These are phyloP conservation scores for Hypocreales sp. DNA, from an alignment of 2,329 filamentous ascomycete genomes.

Conservation along the genomic window DNA sequence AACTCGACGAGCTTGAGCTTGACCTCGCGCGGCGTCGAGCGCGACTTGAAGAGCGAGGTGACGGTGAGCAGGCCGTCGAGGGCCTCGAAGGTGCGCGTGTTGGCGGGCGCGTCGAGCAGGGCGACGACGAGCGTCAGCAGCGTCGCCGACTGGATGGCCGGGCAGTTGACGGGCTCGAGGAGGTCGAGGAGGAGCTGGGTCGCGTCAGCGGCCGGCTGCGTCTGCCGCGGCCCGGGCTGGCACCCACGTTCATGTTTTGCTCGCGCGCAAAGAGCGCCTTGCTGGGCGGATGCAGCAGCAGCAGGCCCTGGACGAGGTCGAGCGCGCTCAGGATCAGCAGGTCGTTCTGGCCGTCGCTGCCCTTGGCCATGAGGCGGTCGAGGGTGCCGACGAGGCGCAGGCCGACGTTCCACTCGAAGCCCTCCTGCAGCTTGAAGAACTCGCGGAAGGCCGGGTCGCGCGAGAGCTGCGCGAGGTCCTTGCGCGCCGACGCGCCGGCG, in stretches of 20 bases:
- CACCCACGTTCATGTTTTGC: slow-evolving; percentile 77
- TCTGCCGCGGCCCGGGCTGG: background rate
- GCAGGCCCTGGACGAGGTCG: slow-evolving; percentile 73
- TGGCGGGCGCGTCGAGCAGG: slow-evolving; percentile 70
- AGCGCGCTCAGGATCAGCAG: slow-evolving; percentile 76
- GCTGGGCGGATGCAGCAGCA: slow-evolving; percentile 82
- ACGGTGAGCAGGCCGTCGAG: slow-evolving; percentile 86
- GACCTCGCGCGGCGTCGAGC: slow-evolving; percentile 71
- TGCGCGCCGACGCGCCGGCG: slow-evolving; percentile 19
- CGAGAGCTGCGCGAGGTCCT: slow-evolving; percentile 53
- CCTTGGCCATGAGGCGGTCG: slow-evolving; percentile 72
- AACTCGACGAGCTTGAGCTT: slow-evolving; percentile 96
- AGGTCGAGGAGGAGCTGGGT: slow-evolving; percentile 76
- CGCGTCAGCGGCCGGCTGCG: slow-evolving; percentile 1
- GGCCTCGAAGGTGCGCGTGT: slow-evolving; percentile 81
- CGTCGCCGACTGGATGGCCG: slow-evolving; percentile 79
- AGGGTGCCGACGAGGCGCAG: slow-evolving; percentile 74
- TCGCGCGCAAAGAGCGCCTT: slow-evolving; percentile 76
- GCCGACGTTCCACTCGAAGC: slow-evolving; percentile 95
- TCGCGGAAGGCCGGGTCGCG: slow-evolving; percentile 83
- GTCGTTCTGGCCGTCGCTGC: slow-evolving; percentile 70
- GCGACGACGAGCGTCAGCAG: slow-evolving; percentile 82
- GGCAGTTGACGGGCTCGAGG: slow-evolving; percentile 81
- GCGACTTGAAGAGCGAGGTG: slow-evolving; percentile 83
- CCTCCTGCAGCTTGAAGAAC: slow-evolving; percentile 93